Evolutionary conservation across 345 rosid species (phyloP).

Genomic region (Capsella bursapastoris): DNA sequence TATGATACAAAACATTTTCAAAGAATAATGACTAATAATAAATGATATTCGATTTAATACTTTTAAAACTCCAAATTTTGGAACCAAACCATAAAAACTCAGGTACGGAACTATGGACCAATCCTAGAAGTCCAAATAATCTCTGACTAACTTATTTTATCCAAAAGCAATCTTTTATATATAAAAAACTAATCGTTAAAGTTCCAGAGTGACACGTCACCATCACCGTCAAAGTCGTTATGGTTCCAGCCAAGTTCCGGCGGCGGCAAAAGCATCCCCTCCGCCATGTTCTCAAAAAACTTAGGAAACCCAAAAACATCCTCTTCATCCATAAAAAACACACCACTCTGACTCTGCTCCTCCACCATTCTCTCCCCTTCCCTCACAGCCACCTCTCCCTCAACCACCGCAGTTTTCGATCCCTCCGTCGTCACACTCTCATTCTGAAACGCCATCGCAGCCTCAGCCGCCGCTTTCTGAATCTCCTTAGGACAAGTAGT

Average conservation of each 20-base stretch:
- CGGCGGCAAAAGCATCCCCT: slow-evolving; percentile 80
- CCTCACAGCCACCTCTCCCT: background rate
- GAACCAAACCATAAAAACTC: background rate
- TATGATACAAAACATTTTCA: background rate
- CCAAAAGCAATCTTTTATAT: too few species aligned
- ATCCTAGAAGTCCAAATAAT: slow-evolving; percentile 1
- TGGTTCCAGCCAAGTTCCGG: slow-evolving; percentile 46
- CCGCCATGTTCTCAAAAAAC: slow-evolving; percentile 70
- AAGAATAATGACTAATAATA: background rate
- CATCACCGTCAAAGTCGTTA: slow-evolving; percentile 46
- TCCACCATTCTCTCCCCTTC: slow-evolving; percentile 3
- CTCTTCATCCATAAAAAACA: slow-evolving; percentile 60
- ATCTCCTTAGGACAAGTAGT: slow-evolving; percentile 67
- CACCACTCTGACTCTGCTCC: slow-evolving; percentile 22
- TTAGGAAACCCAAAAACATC: slow-evolving; percentile 66
- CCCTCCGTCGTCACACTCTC: slow-evolving; percentile 16
- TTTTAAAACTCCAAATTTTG: background rate
- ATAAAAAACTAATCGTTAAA: slow-evolving; percentile 31
- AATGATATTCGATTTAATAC: background rate
- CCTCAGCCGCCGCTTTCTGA: slow-evolving; percentile 71
- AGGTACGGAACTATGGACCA: background rate
- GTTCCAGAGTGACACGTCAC: slow-evolving; percentile 69
- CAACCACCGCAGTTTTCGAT: background rate
- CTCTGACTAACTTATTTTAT: background rate
- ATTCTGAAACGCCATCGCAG: slow-evolving; percentile 40